phyloP scores from a whole-genome alignment of 345 rosid genomes.

The Heritiera fomes region DNA sequence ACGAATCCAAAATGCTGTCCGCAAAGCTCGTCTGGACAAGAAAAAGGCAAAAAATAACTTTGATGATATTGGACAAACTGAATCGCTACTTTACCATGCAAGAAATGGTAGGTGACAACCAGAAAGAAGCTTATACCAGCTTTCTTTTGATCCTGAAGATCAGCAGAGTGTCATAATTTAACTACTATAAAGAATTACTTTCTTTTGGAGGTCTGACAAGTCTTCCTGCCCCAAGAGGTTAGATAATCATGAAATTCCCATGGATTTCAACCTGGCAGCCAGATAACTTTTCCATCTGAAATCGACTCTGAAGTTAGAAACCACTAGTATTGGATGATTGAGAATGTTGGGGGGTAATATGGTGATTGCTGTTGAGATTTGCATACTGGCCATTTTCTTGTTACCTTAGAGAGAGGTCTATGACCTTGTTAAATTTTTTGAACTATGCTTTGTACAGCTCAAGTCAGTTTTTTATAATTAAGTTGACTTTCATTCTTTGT shows the following conservation, averaged over 20 bases:
- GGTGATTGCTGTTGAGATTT: slow-evolving; percentile 6
- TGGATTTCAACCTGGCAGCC: not conserved
- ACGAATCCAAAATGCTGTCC: slow-evolving; percentile 72
- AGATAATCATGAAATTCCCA: not conserved
- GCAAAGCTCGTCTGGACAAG: slow-evolving; percentile 73
- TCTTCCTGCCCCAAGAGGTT: slow-evolving; percentile 13
- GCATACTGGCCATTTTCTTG: slow-evolving; percentile 10
- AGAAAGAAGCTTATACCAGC: slow-evolving; percentile 10
- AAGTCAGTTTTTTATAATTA: slow-evolving; percentile 1
- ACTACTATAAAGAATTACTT: not conserved
- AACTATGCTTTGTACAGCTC: slow-evolving; percentile 31
- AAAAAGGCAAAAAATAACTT: slow-evolving; percentile 29
- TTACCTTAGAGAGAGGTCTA: slow-evolving; percentile 18
- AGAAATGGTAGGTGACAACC: slow-evolving; percentile 39
- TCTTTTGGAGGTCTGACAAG: slow-evolving; percentile 10
- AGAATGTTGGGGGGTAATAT: not conserved
- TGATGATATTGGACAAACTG: slow-evolving; percentile 32
- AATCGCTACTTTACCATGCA: slow-evolving; percentile 31
- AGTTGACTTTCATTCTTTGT: slow-evolving; percentile 18
- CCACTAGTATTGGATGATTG: not conserved
- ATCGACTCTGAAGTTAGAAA: slow-evolving; percentile 13
- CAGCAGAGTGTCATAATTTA: slow-evolving; percentile 7
- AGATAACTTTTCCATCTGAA: not conserved
- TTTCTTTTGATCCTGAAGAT: slow-evolving; percentile 4
- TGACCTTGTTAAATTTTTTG: slow-evolving; percentile 14